A percentile compares a stretch with the other conserved stretches of the same genome.
These are phyloP conservation scores for Erodium trifolium DNA, from an alignment of 441 rosid genomes.

Conservation along the genomic window DNA sequence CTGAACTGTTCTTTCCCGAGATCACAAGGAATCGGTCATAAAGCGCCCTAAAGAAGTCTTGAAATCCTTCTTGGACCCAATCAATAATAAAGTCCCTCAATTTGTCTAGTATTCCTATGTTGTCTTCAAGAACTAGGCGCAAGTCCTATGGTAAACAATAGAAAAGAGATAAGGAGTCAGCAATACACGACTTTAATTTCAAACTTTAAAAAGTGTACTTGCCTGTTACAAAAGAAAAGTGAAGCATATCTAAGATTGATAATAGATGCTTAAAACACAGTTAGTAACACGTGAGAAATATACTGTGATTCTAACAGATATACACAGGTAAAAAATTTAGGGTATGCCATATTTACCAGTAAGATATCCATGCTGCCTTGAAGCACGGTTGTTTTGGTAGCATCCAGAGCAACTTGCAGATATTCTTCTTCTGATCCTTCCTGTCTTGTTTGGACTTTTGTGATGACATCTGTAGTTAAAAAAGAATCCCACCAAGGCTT, in stretches of 20 bases:
- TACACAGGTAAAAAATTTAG: background rate
- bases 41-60: conserved; percentile 71
- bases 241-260: background rate
- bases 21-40: conserved; percentile 52
- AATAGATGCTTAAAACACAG: background rate
- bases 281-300: background rate
- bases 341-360: conserved; percentile 40
- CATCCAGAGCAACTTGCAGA: conserved; percentile 60
- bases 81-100: conserved; percentile 52
- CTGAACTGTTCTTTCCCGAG: conserved; percentile 58
- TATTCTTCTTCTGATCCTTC: conserved; percentile 49
- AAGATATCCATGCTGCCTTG: conserved; percentile 81
- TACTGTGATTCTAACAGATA: conserved; percentile 7
- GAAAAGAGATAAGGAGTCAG: conserved; percentile 13
- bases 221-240: background rate
- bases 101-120: conserved; percentile 48
- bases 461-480: conserved; percentile 53
- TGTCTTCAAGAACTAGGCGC: conserved; percentile 68
- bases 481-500: conserved; percentile 15
- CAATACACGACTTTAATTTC: background rate
- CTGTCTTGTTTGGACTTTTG: conserved; percentile 37
- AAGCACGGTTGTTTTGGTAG: conserved; percentile 65
- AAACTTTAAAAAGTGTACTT: conserved; percentile 6
- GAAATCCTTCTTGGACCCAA: conserved; percentile 94
- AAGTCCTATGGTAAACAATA: conserved; percentile 45